phyloP scores from a whole-genome alignment of 352 stramenopile genomes.

The Lagenidium sp. region DNA sequence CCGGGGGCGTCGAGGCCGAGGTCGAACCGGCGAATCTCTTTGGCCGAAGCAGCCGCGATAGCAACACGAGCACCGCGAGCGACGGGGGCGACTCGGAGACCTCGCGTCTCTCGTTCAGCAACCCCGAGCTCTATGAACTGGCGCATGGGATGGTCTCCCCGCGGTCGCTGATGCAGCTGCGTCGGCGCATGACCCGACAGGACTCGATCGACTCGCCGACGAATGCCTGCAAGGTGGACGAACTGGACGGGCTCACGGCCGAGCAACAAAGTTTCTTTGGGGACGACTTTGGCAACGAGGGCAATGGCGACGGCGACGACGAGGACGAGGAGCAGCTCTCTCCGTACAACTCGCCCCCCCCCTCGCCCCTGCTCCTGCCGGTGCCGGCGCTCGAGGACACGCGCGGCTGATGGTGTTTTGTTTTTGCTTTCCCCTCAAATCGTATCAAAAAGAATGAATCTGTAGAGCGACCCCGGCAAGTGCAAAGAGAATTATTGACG shows the following conservation, averaged over 20 bases:
- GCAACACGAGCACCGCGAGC: background rate
- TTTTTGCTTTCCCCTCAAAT: too few species aligned
- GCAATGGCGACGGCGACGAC: conserved; percentile 1
- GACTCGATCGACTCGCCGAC: conserved; percentile 79
- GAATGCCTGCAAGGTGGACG: conserved; percentile 12
- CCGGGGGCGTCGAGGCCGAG: conserved; percentile 53
- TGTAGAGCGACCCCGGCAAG: too few species aligned
- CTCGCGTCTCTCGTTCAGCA: conserved; percentile 25
- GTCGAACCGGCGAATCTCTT: conserved; percentile 67
- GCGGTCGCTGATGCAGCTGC: conserved; percentile 54
- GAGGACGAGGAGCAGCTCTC: too few species aligned
- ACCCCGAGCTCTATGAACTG: conserved; percentile 75
- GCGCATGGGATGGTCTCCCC: conserved; percentile 72
- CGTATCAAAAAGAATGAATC: too few species aligned
- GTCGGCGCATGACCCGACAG: conserved; percentile 42
- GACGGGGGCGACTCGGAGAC: conserved; percentile 5
- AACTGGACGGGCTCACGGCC: conserved; percentile 8
- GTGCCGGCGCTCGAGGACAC: too few species aligned
- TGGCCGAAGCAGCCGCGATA: conserved; percentile 7
- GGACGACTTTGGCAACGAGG: background rate
- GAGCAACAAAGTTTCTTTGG: conserved; percentile 8
- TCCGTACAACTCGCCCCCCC: too few species aligned
- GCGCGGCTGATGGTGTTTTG: too few species aligned
- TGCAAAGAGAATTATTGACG: too few species aligned
- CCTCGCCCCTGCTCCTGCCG: too few species aligned